A percentile compares a stretch with the other conserved stretches of the same genome.
Evolutionary conservation across 176 grass and related monocot genomes (phyloP).

Genomic region (Chloris gayana): DNA sequence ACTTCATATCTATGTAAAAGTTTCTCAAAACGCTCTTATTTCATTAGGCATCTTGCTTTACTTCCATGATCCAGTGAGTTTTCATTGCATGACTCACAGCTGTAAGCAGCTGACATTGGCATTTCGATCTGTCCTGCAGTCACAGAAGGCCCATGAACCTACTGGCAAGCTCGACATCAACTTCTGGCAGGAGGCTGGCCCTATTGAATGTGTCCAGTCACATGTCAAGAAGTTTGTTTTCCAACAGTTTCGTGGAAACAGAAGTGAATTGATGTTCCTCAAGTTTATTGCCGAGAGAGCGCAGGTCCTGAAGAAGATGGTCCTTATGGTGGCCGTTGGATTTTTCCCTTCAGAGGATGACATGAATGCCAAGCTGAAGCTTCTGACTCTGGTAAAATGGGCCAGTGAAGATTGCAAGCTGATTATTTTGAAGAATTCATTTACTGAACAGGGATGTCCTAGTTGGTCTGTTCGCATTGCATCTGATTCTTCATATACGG

Average conservation of each 20-base stretch:
- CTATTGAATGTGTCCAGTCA: background rate
- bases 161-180: background rate
- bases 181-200: background rate
- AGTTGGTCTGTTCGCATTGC: background rate
- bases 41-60: background rate
- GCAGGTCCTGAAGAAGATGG: conserved; percentile 5
- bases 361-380: background rate
- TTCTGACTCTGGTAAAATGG: background rate
- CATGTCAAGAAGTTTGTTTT: background rate
- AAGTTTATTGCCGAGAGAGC: conserved; percentile 2
- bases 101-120: background rate
- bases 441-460: background rate
- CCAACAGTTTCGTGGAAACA: background rate
- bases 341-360: conserved; percentile 5
- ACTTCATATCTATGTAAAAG: conserved; percentile 14
- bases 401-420: conserved; percentile 8
- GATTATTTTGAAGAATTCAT: background rate
- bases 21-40: background rate
- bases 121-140: background rate
- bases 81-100: background rate
- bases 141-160: background rate
- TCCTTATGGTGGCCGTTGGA: background rate
- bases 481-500: conserved; percentile 6
- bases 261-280: background rate
- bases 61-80: background rate